phyloP scores from a whole-genome alignment of 768 basidiomycete species.

The Melanogaster broomeanus region DNA sequence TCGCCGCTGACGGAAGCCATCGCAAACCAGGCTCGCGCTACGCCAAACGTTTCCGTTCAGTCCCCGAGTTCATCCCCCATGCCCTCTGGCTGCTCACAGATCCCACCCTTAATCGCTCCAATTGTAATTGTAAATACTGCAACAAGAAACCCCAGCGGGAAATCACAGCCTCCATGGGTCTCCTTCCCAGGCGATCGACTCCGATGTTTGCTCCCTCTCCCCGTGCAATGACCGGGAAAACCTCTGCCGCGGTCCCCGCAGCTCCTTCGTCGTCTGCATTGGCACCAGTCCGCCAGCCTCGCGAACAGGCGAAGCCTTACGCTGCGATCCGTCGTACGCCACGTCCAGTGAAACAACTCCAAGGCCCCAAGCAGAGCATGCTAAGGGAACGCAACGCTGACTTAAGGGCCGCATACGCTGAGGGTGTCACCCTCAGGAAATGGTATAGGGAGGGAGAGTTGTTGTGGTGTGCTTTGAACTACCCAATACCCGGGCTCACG shows the following conservation, averaged over 20 bases:
- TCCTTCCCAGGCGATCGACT: constrained; percentile 37
- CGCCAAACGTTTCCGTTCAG: constrained; percentile 66
- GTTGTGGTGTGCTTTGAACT: constrained; percentile 64
- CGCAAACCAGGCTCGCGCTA: constrained; percentile 38
- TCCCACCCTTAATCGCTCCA: constrained; percentile 41
- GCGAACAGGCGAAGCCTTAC: constrained; percentile 36
- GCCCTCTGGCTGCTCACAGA: constrained; percentile 76
- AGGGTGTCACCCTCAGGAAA: constrained; percentile 48
- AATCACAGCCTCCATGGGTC: constrained; percentile 62
- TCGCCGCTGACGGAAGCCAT: not conserved
- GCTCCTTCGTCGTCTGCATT: constrained; percentile 19
- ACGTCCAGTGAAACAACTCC: constrained; percentile 33
- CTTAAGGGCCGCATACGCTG: constrained; percentile 55
- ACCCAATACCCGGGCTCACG: constrained; percentile 46
- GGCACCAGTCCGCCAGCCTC: constrained; percentile 11
- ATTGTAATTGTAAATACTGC: constrained; percentile 80
- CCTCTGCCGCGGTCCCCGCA: constrained; percentile 1
- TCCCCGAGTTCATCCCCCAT: constrained; percentile 86
- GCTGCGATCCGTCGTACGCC: constrained; percentile 42
- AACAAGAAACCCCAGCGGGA: constrained; percentile 66
- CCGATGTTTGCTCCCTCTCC: constrained; percentile 31
- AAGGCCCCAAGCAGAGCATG: constrained; percentile 49
- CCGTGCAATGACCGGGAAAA: constrained; percentile 14
- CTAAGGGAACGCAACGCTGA: constrained; percentile 65
- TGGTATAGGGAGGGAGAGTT: constrained; percentile 72